Evolutionary conservation across 768 basidiomycete genomes (phyloP).

Genomic region (Phylloporus sp.): DNA sequence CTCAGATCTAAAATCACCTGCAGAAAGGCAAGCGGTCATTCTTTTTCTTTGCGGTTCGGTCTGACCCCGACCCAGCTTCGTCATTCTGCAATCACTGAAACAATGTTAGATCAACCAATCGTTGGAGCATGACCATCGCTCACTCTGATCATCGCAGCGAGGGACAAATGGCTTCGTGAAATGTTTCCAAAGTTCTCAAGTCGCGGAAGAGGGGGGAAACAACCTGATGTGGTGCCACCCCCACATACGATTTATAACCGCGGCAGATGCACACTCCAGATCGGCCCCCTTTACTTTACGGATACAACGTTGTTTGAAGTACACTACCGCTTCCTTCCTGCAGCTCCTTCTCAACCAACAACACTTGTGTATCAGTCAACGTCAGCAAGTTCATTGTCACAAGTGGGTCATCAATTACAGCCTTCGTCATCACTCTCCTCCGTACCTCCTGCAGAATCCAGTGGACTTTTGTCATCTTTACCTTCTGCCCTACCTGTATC

Average conservation of each 20-base stretch:
- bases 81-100: slow-evolving; percentile 62
- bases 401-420: slow-evolving; percentile 27
- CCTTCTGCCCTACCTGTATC: slow-evolving; percentile 48
- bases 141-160: slow-evolving; percentile 41
- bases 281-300: slow-evolving; percentile 72
- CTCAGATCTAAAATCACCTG: slow-evolving; percentile 40
- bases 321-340: slow-evolving; percentile 50
- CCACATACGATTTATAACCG: slow-evolving; percentile 63
- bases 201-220: slow-evolving; percentile 57
- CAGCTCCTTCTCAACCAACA: slow-evolving; percentile 18
- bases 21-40: slow-evolving; percentile 49
- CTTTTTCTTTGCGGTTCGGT: not conserved
- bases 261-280: slow-evolving; percentile 65
- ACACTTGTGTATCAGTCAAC: slow-evolving; percentile 27
- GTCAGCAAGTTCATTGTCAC: slow-evolving; percentile 24
- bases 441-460: slow-evolving; percentile 29
- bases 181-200: slow-evolving; percentile 71
- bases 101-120: slow-evolving; percentile 48
- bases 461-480: slow-evolving; percentile 45
- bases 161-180: slow-evolving; percentile 63
- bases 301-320: slow-evolving; percentile 73
- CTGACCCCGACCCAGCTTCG: slow-evolving; percentile 41
- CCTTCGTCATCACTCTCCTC: slow-evolving; percentile 15
- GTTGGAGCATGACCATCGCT: slow-evolving; percentile 11
- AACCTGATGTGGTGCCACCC: slow-evolving; percentile 50